A percentile compares a stretch with the other conserved stretches of the same genome.
Evolutionary conservation across 805 yeast genomes (phyloP).

Genomic region (Saturnispora gosingensis): DNA sequence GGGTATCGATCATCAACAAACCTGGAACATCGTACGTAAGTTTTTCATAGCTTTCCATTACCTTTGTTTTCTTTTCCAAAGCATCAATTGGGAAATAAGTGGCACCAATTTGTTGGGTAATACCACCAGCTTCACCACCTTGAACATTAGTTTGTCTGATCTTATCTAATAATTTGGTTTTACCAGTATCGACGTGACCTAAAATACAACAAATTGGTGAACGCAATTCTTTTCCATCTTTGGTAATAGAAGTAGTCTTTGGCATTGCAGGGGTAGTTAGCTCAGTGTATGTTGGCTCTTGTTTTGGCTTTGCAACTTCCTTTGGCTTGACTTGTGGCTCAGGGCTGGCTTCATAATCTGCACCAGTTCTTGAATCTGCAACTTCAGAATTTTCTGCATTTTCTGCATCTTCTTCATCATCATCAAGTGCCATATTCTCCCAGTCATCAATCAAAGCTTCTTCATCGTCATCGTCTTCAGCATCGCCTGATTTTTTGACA

Average conservation of each 20-base stretch:
- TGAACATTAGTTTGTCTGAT: slow-evolving; percentile 98
- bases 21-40: slow-evolving; percentile 94
- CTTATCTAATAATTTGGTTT: slow-evolving; percentile 92
- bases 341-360: slow-evolving; percentile 25
- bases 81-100: slow-evolving; percentile 98
- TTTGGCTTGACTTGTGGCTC: slow-evolving; percentile 13
- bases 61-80: slow-evolving; percentile 81
- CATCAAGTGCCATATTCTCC: slow-evolving; percentile 65
- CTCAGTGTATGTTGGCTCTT: slow-evolving; percentile 12
- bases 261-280: slow-evolving; percentile 6
- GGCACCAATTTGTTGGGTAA: slow-evolving; percentile 99
- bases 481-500: slow-evolving; percentile 17
- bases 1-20: slow-evolving; percentile 91
- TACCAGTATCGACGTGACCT: slow-evolving; percentile 99
- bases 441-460: slow-evolving; percentile 66
- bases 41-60: slow-evolving; percentile 80
- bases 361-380: slow-evolving; percentile 23
- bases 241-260: slow-evolving; percentile 15
- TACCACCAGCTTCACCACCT: slow-evolving; percentile 99
- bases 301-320: slow-evolving; percentile 23
- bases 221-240: slow-evolving; percentile 51
- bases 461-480: slow-evolving; percentile 32
- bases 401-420: slow-evolving; percentile 19
- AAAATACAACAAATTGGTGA: slow-evolving; percentile 98
- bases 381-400: slow-evolving; percentile 24